phyloP scores from a whole-genome alignment of 2,329 filamentous ascomycete species.

The Cladosporium halotolerans region DNA sequence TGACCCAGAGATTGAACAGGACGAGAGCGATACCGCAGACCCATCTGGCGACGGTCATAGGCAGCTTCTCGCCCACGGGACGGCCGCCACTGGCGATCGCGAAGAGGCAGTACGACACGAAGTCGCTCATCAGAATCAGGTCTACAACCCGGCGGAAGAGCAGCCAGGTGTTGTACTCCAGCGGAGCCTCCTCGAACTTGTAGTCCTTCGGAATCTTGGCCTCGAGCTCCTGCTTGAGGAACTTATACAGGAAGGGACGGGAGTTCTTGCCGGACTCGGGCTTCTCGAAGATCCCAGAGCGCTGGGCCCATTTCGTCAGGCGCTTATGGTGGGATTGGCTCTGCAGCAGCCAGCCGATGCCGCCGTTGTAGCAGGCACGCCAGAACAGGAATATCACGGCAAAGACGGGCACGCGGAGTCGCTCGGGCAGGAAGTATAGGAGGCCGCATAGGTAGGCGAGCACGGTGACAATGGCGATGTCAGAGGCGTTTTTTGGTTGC shows the following conservation, averaged over 20 bases:
- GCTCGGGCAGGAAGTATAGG: constrained; percentile 65
- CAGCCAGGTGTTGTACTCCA: constrained; percentile 99
- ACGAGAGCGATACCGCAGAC: constrained; percentile 68
- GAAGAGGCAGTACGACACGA: constrained; percentile 93
- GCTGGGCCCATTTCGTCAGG: constrained; percentile 80
- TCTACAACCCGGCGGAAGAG: constrained; percentile 93
- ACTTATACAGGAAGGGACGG: constrained; percentile 70
- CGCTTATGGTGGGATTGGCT: constrained; percentile 85
- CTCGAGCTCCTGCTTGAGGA: constrained; percentile 85
- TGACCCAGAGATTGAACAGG: constrained; percentile 96
- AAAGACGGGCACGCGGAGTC: constrained; percentile 68
- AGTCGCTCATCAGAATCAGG: constrained; percentile 97
- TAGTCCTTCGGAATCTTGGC: constrained; percentile 93
- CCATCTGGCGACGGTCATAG: constrained; percentile 73
- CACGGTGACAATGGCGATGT: constrained; percentile 71
- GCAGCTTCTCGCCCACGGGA: constrained; percentile 63
- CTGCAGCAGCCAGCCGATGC: constrained; percentile 83
- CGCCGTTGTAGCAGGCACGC: constrained; percentile 86
- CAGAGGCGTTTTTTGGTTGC: constrained; percentile 90
- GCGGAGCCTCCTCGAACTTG: constrained; percentile 81
- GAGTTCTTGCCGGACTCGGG: constrained; percentile 76
- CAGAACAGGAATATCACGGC: constrained; percentile 84
- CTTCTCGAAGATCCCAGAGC: constrained; percentile 78
- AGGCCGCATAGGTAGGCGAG: constrained; percentile 68
- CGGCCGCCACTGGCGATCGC: constrained; percentile 77